Base-by-base conservation (phyloP, 805 yeast genomes). In the Suhomyces emberorum region DNA sequence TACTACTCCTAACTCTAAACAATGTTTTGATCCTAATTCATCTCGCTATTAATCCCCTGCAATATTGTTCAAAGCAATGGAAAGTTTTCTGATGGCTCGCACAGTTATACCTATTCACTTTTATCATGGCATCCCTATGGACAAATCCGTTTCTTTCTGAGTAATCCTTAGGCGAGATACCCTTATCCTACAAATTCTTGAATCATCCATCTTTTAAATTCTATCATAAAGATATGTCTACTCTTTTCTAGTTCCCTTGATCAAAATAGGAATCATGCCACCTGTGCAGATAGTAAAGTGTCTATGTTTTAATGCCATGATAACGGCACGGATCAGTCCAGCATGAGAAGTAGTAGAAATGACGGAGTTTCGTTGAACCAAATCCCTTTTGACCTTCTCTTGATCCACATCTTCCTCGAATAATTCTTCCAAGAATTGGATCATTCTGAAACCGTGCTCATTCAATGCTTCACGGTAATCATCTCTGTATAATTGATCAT, bases 281-380 rank as follows among this genome's bases (percentile, higher is more conserved):
- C 85, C 84, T 1, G 85, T 79, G 21, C 79, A 72, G 30, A 80
- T 70, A 16, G 77, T 67, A 48, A 78, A 73, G n/a, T 66, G 61
- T 38, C 83, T 65, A 51, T 80, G 85, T 3, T 69, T 64, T 34
- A 73, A 48, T 1, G 71, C 81, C 25, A 77, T 66, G 10, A 79
- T 57, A 4, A 72, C 55, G 18, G 77, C 65, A 37, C 74, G 59
- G 22, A 77, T 78, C 29, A 77, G 78, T 2, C 84, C 84, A 2
- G 80, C 77, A 48, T 79, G 84, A 15, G 81, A 74, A 2, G 83
- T 75, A 20, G 74, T 60, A 12, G 73, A 75, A 23, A 78, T 54
- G 28, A 60, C 45, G 15, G 49, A 37, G 39, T 55, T 38, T 19
- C 37, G 33, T 15, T 33, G 35, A 14, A 67, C 49, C 28, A 45